Evolutionary conservation across 129 eudicot genomes (phyloP).

Genomic region (Arctium minus): DNA sequence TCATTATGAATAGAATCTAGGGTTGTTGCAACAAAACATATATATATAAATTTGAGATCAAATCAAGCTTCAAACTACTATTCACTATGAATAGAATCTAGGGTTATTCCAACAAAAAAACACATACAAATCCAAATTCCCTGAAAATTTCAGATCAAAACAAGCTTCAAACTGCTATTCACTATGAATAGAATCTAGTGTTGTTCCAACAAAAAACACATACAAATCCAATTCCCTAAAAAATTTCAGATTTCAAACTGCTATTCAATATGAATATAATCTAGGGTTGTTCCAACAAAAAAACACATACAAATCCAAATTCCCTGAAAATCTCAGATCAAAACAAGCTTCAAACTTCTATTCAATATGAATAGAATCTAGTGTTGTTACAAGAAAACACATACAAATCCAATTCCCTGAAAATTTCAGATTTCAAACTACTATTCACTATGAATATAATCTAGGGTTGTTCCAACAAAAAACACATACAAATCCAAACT

Average conservation of each 20-base stretch:
- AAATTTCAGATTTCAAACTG: neutral
- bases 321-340: conserved; percentile 3
- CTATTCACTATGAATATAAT: too few relatives aligned
- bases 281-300: neutral
- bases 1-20: neutral
- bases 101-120: neutral
- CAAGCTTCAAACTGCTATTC: neutral
- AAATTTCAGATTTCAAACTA: too few relatives aligned
- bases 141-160: conserved; percentile 11
- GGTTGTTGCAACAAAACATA: neutral
- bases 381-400: neutral
- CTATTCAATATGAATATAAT: neutral
- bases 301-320: neutral
- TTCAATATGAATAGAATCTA: conserved; percentile 1
- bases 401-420: neutral
- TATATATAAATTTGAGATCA: neutral
- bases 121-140: neutral
- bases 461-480: neutral
- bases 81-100: neutral
- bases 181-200: neutral
- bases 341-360: neutral
- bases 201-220: neutral
- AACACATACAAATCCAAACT: neutral
- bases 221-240: neutral
- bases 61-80: neutral